These are phyloP conservation scores for Trametes cubensis DNA, from an alignment of 768 basidiomycete genomes.

Conservation along the genomic window DNA sequence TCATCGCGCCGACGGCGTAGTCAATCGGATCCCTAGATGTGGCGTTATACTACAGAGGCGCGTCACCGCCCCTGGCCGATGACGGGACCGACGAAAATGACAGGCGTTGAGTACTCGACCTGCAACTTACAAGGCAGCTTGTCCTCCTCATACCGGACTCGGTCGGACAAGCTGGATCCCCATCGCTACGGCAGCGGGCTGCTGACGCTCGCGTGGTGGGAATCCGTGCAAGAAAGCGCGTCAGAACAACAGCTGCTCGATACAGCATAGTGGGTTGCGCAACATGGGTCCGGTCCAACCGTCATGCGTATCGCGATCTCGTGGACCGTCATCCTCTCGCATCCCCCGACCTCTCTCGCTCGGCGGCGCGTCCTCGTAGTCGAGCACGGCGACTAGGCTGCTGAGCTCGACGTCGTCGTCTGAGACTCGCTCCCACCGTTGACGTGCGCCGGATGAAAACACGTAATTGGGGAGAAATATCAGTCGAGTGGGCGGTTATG, in stretches of 20 bases:
- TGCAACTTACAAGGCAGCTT: conserved; percentile 22
- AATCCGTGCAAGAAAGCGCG: neutral
- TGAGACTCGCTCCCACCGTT: conserved; percentile 4
- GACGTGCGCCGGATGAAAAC: neutral
- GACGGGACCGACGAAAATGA: conserved; percentile 5
- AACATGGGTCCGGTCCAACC: conserved; percentile 8
- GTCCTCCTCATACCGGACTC: conserved; percentile 4
- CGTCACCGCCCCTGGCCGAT: conserved; percentile 13
- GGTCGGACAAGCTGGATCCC: conserved; percentile 6
- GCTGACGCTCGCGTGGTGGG: conserved; percentile 7
- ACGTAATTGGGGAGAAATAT: conserved; percentile 23
- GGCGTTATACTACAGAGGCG: conserved; percentile 20
- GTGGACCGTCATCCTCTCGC: neutral
- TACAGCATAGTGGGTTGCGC: conserved; percentile 11
- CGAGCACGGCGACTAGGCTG: neutral
- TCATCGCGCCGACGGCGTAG: conserved; percentile 6
- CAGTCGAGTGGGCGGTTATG: conserved; percentile 15
- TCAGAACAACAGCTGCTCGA: conserved; percentile 24
- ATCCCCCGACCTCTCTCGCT: neutral
- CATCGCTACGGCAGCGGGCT: conserved; percentile 8
- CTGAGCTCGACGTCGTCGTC: conserved; percentile 1
- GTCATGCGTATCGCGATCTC: conserved; percentile 13
- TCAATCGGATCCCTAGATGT: conserved; percentile 24
- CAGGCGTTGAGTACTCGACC: conserved; percentile 6
- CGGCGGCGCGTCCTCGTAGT: neutral